phyloP scores from a whole-genome alignment of 345 rosid species.

The Corymbia maculata region DNA sequence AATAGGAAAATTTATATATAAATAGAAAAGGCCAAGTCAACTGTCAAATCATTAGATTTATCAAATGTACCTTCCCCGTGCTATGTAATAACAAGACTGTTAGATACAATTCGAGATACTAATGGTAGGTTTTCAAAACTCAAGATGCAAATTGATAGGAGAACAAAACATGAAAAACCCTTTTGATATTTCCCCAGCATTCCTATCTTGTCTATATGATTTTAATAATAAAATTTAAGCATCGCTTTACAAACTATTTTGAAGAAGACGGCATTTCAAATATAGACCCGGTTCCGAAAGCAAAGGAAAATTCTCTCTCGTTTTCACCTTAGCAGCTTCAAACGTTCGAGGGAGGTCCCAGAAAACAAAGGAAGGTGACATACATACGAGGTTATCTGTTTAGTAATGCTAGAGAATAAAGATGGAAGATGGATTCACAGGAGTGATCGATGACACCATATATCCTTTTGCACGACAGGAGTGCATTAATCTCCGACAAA shows the following conservation, averaged over 20 bases:
- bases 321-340: background rate
- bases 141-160: background rate
- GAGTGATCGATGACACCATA: background rate
- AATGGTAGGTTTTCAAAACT: background rate
- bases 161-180: background rate
- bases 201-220: background rate
- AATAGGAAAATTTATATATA: background rate
- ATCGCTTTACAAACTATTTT: too few species aligned
- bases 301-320: background rate
- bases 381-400: background rate
- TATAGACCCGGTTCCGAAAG: background rate
- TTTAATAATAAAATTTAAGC: too few species aligned
- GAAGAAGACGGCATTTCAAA: background rate
- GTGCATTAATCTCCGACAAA: background rate
- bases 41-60: background rate
- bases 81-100: background rate
- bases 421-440: background rate
- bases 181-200: background rate
- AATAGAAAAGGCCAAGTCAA: background rate
- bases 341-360: background rate
- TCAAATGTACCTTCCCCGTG: background rate
- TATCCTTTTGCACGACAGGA: background rate
- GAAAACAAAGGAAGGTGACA: background rate
- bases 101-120: background rate
- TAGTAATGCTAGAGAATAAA: background rate